These are phyloP conservation scores for Cladosporium sp. DNA, from an alignment of 2,329 filamentous ascomycete species.

Conservation along the genomic window DNA sequence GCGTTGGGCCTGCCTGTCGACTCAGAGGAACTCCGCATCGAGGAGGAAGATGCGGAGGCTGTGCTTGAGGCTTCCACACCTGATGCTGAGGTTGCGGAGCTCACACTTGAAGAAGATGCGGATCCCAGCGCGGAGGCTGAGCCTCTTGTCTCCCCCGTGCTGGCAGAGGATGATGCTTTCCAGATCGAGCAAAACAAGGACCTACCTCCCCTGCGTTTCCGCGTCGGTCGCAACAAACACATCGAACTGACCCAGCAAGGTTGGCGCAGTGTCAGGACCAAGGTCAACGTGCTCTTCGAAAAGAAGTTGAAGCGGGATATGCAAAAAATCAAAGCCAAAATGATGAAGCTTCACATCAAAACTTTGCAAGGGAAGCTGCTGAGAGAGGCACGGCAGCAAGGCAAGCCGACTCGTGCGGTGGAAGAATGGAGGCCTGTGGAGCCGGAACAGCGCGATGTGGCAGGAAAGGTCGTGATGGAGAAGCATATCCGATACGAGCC, in stretches of 20 bases:
- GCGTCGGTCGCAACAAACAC: conserved; percentile 27
- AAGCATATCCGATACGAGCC: too few relatives aligned
- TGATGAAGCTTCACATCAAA: too few relatives aligned
- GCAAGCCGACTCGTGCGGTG: too few relatives aligned
- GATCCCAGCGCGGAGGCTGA: conserved; percentile 18
- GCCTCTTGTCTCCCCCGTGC: conserved; percentile 21
- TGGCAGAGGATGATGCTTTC: conserved; percentile 26
- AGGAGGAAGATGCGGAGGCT: conserved; percentile 17
- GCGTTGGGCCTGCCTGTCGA: conserved; percentile 56
- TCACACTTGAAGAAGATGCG: conserved; percentile 7
- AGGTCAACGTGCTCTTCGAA: too few relatives aligned
- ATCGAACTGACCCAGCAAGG: conserved; percentile 26
- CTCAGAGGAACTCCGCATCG: conserved; percentile 15
- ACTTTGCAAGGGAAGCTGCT: too few relatives aligned
- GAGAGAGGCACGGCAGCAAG: too few relatives aligned
- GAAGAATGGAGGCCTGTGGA: too few relatives aligned
- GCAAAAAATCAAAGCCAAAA: too few relatives aligned
- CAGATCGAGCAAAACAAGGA: conserved; percentile 22
- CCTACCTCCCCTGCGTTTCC: conserved; percentile 26
- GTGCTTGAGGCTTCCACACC: conserved; percentile 14
- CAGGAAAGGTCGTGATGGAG: too few relatives aligned
- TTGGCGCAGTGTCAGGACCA: conserved; percentile 17
- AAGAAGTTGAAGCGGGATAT: too few relatives aligned
- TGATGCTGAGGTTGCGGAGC: conserved; percentile 18
- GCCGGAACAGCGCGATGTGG: too few relatives aligned